These are phyloP conservation scores for Rhododendron molle DNA, from an alignment of 148 eudicot genomes.

Conservation along the genomic window DNA sequence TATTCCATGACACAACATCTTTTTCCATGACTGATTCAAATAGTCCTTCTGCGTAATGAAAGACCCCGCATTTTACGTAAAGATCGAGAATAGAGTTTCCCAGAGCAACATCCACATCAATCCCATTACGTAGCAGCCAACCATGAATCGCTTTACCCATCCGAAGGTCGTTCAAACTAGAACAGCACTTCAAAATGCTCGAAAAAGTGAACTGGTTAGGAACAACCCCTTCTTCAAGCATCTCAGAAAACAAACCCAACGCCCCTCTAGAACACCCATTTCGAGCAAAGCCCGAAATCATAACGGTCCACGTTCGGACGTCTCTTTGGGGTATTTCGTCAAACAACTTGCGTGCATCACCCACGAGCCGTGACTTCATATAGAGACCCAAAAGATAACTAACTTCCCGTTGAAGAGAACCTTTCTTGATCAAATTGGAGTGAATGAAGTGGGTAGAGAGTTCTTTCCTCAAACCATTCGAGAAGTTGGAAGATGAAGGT, in stretches of 20 bases:
- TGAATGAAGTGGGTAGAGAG: slow-evolving; percentile 31
- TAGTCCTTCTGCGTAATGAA: slow-evolving; percentile 40
- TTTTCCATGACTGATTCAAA: slow-evolving; percentile 41
- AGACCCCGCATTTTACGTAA: slow-evolving; percentile 50
- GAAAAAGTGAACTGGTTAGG: slow-evolving; percentile 78
- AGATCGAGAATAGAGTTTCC: slow-evolving; percentile 61
- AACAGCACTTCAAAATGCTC: slow-evolving; percentile 71
- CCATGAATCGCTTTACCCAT: slow-evolving; percentile 61
- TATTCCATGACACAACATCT: slow-evolving; percentile 61
- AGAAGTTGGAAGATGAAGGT: slow-evolving; percentile 22
- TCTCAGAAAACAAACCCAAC: slow-evolving; percentile 38
- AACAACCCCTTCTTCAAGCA: slow-evolving; percentile 44
- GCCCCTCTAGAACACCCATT: slow-evolving; percentile 32
- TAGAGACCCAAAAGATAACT: slow-evolving; percentile 58
- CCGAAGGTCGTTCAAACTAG: slow-evolving; percentile 31
- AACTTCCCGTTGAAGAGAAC: slow-evolving; percentile 25
- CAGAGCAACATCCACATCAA: slow-evolving; percentile 53
- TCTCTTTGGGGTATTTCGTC: slow-evolving; percentile 68
- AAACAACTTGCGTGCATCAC: slow-evolving; percentile 54
- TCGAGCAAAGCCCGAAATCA: slow-evolving; percentile 57
- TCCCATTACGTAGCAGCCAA: slow-evolving; percentile 47
- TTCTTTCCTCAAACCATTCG: slow-evolving; percentile 20
- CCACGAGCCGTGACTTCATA: slow-evolving; percentile 30
- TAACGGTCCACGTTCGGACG: slow-evolving; percentile 71
- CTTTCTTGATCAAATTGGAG: slow-evolving; percentile 42